Base-by-base conservation (phyloP, 1,284 basidiomycete species). In the Dichomitus squalens region DNA sequence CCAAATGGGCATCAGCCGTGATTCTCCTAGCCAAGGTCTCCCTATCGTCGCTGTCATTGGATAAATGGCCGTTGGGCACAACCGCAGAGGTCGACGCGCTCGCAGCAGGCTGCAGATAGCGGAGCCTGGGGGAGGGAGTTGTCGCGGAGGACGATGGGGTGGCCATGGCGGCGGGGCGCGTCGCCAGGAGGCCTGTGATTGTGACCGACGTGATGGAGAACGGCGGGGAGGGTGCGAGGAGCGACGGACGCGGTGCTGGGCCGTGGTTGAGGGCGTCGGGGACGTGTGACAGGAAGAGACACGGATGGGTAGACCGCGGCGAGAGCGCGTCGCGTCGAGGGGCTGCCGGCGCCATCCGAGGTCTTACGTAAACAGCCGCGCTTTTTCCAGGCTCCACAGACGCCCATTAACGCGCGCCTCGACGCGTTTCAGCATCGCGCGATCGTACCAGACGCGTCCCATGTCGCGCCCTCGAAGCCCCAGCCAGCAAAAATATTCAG, bases 71-170 rank as follows among this genome's bases (percentile, higher is more conserved):
- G 49, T 72, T 68, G 63, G 75, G 47, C 43, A 66, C 53, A 56
- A 66, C 64, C 16, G 69, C 51, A 53, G 72, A 55, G 40, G 60
- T 69, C 49, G 61, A 71, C 54, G 69, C 76, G 60, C 70, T 76
- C 68, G 73, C 77, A 68, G 70, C 75, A 53, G 71, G 75, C 63
- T 80, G 81, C 59, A 84, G 75, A 76, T 81, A 87, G 66, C 80
- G 72, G 71, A 84, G 78, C 60, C 86, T 84, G 23, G 89, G 88
- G 51, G 88, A 91, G 66, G 86, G 84, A 57, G 89, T 90, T 67
- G 88, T 91, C 66, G 85, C 80, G 59, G 88, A 88, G 61, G 88
- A 90, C 57, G 87, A 83, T 48, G 88, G 86, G 35, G 88, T 86
- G 66, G 87, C 84, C 88, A 90, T 90, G 65, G 54, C 55, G 53